These are phyloP conservation scores for Oxyria digyna DNA, from an alignment of 148 eudicot species.

Conservation along the genomic window DNA sequence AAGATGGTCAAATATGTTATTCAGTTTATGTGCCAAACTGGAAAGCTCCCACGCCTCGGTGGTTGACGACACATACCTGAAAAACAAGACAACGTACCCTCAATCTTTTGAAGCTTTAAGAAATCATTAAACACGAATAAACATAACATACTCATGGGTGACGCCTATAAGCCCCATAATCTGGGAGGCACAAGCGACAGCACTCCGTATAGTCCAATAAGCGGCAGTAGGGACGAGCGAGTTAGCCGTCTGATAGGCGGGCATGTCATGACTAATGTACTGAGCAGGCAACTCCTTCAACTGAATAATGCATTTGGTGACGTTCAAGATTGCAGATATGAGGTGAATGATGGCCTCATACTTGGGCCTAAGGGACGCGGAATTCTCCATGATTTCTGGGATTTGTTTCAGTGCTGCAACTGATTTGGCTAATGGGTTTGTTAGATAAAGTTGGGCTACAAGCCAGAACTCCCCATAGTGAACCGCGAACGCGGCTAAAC, in stretches of 20 bases:
- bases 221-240: slow-evolving; percentile 54
- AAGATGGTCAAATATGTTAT: slow-evolving; percentile 49
- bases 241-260: slow-evolving; percentile 26
- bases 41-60: slow-evolving; percentile 77
- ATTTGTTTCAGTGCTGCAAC: slow-evolving; percentile 59
- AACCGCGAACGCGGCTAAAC: slow-evolving; percentile 61
- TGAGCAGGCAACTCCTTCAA: slow-evolving; percentile 53
- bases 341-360: slow-evolving; percentile 45
- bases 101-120: too few relatives aligned
- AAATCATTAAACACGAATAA: too few relatives aligned
- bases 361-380: slow-evolving; percentile 35
- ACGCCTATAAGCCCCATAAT: slow-evolving; percentile 48
- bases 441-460: slow-evolving; percentile 46
- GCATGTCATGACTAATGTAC: slow-evolving; percentile 34
- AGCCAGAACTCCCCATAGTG: slow-evolving; percentile 80
- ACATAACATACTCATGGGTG: slow-evolving; percentile 42
- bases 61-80: slow-evolving; percentile 48
- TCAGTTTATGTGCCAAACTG: slow-evolving; percentile 60
- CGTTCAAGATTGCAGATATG: slow-evolving; percentile 34
- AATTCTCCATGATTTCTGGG: slow-evolving; percentile 34
- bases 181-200: slow-evolving; percentile 55
- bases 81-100: background rate
- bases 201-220: slow-evolving; percentile 60
- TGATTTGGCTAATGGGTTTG: slow-evolving; percentile 61
- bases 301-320: slow-evolving; percentile 57